Base-by-base conservation (phyloP, 1,139 yeast species). In the Komagataea norvegica region DNA sequence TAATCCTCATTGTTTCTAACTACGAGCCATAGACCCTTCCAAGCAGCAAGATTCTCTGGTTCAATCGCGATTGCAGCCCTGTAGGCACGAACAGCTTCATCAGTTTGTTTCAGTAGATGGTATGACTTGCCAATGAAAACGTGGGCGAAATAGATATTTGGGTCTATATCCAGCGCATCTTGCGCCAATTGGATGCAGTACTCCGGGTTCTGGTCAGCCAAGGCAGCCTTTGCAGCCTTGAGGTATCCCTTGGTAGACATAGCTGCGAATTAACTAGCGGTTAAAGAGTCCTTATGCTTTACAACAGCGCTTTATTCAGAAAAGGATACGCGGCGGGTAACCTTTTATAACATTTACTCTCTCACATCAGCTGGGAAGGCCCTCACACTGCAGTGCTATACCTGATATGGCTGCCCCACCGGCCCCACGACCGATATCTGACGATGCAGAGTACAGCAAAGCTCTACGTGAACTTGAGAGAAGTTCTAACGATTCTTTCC, bases 21-120 rank as follows among this genome's bases (percentile, higher is more conserved):
- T 2, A 74, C 52, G 11, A 63, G 52, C 44, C 77, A 61, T 44
- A 80, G 68, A 0, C 96, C 97, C 55, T 85, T 87, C 95, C 94
- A 88, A 0, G 91, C 94, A 20, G 74, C 57, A 1, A 77, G 45
- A 38, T 79, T 76, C 1, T 65, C 63, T 0, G 79, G 75, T 25
- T 81, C 76, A 2, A 80, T 37, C 4, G 59, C 53, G 3, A 76
- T 70, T 0, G 96, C 96, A 29, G 57, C 59, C 21, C 57, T 50
- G 49, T 83, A 85, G 2, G 77, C 62, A 2, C 54, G 52, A 2
- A 65, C 54, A 0, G 95, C 81, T 3, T 68, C 61, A 1, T 56
- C 56, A 8, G 56, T 43, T 6, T 72, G 59, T 13, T 64, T 58
- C 41, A 51, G 18, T n/a, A 52, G 32, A 23, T 54, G 55, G 17